These are phyloP conservation scores for Trametes punicea DNA, from an alignment of 768 basidiomycete genomes.

Conservation along the genomic window DNA sequence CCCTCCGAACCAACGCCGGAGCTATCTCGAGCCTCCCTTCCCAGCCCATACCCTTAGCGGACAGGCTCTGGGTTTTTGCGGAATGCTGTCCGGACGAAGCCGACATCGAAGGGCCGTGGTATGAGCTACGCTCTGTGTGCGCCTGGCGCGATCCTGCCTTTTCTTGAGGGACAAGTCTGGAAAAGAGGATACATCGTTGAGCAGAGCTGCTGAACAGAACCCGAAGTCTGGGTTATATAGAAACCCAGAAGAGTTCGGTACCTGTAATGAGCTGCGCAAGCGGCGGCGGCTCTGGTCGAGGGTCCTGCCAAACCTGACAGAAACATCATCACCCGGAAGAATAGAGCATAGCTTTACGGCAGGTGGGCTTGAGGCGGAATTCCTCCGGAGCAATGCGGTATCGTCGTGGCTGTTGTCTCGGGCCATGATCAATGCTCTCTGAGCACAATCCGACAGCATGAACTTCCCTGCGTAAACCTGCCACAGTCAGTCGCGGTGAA, in stretches of 20 bases:
- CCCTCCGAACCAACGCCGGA: not conserved
- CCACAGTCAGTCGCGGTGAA: not conserved
- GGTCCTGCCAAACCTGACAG: constrained; percentile 9
- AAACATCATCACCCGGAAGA: not conserved
- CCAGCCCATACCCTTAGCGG: too few species aligned
- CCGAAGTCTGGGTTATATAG: constrained; percentile 2
- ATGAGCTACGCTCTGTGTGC: not conserved
- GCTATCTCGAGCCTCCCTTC: not conserved
- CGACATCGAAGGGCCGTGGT: not conserved
- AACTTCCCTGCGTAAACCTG: too few species aligned
- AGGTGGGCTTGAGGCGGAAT: not conserved
- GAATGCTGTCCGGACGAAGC: constrained; percentile 1
- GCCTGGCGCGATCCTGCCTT: not conserved
- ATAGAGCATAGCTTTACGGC: not conserved
- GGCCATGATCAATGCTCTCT: too few species aligned
- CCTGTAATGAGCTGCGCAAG: not conserved
- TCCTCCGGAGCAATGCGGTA: not conserved
- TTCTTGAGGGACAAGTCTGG: not conserved
- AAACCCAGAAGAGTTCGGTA: constrained; percentile 6
- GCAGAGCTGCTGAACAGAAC: constrained; percentile 6
- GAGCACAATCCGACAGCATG: too few species aligned
- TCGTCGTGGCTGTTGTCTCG: not conserved
- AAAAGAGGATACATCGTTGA: not conserved
- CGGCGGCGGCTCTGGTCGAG: not conserved
- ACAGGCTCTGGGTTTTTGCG: too few species aligned